Evolutionary conservation across 2,329 filamentous ascomycete species (phyloP).

Genomic region (Botrytis squamosa): DNA sequence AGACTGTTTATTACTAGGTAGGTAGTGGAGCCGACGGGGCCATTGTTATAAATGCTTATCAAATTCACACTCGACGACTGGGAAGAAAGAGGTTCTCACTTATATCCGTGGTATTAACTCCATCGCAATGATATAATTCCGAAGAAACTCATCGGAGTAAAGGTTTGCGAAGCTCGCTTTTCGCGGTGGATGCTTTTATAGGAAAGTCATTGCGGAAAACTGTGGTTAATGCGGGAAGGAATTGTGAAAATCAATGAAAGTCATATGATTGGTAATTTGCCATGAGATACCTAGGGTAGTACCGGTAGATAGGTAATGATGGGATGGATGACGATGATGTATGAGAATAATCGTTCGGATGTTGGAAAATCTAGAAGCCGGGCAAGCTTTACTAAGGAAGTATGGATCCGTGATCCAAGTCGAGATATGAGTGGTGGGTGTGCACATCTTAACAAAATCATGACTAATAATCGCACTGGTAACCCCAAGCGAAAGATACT

Average conservation of each 20-base stretch:
- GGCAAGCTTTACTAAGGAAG: no score
- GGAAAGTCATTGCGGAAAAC: neutral
- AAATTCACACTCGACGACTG: neutral
- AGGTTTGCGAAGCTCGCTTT: neutral
- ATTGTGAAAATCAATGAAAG: neutral
- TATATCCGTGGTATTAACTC: neutral
- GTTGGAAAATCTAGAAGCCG: no score
- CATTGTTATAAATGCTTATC: neutral
- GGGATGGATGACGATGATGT: neutral
- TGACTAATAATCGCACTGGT: neutral
- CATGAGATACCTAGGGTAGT: neutral
- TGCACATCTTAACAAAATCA: neutral
- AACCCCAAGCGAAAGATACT: neutral
- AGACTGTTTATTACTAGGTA: neutral
- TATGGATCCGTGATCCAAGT: neutral
- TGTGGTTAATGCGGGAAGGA: neutral
- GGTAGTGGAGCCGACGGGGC: neutral
- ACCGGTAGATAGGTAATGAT: neutral
- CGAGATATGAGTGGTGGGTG: neutral
- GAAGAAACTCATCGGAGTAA: neutral
- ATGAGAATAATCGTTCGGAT: neutral
- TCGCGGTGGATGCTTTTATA: neutral
- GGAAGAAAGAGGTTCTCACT: neutral
- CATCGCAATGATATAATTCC: neutral
- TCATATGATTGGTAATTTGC: neutral